Evolutionary conservation across 768 basidiomycete species (phyloP), one percentile per base, ranked within the genome.

Genomic region (Mycena leptocephala): DNA sequence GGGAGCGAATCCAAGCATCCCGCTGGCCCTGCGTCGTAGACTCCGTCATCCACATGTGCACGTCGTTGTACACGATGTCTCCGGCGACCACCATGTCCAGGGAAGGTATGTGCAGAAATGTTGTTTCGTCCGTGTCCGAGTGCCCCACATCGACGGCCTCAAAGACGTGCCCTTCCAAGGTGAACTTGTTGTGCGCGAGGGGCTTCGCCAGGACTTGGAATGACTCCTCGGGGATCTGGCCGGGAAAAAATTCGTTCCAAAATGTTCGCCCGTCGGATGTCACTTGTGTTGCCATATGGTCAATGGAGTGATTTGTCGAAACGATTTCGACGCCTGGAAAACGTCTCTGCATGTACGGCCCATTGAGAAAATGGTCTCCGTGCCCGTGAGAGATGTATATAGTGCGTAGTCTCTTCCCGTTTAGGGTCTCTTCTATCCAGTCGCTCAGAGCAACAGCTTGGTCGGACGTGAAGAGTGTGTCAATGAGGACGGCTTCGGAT

Each of bases 341-440:
- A 56, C 67, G 67, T 55, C 53, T 58, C 67, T 55, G 53, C 53
- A 69, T 55, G 53, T 69, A 58, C 24, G 67, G 51, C 53, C 51
- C 53, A 55, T 58, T 58, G 67, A 69, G 58, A 55, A 55, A 69
- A 69, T 69, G 67, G 67, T 69, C 67, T 39, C 67, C 67, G 35
- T 69, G 67, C 58, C 67, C 67, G 67, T 69, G 67, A 48, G 67
- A 55, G n/a, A 69, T 69, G 67, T 69, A 69, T 55, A 69, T 69
- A 35, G 51, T 55, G 51, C 53, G 28, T 58, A 69, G 67, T 37
- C 26, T 69, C 53, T 58, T 55, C 35, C 67, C 67, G 51, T 55
- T 55, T 22, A 58, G 35, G 35, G 67, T 69, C 24, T 43, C 53
- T 48, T 69, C 67, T 37, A 69, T 69, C 67, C 67, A 69, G 53